A percentile compares a stretch with the other conserved stretches of the same genome.
Evolutionary conservation across 441 rosid genomes (phyloP).

Genomic region (Geranium incanum): DNA sequence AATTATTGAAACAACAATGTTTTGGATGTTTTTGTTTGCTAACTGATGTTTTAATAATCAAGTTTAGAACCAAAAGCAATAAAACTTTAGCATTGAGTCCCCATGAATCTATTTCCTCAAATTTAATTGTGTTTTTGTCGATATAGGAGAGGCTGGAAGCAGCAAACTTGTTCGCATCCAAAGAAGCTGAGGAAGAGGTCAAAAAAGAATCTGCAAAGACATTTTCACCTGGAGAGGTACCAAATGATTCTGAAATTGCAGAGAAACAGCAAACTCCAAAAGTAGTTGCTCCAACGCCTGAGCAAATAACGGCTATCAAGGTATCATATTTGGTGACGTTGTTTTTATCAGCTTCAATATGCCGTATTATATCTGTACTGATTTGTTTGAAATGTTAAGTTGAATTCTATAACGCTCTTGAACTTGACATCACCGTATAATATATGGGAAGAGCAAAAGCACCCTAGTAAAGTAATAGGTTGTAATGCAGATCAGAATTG

Average conservation of each 20-base stretch:
- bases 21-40: too few relatives aligned
- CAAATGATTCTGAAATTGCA: constrained; percentile 22
- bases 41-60: too few relatives aligned
- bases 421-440: too few relatives aligned
- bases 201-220: constrained; percentile 52
- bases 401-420: too few relatives aligned
- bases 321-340: constrained; percentile 30
- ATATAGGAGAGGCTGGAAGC: constrained; percentile 89
- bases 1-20: too few relatives aligned
- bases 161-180: constrained; percentile 63
- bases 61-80: background rate
- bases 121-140: constrained; percentile 13
- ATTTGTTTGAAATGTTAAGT: too few relatives aligned
- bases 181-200: constrained; percentile 81
- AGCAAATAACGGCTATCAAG: constrained; percentile 91
- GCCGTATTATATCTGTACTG: too few relatives aligned
- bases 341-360: background rate
- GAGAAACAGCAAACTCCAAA: constrained; percentile 54
- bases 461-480: background rate
- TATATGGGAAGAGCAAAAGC: too few relatives aligned
- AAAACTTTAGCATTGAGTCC: background rate
- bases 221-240: constrained; percentile 48
- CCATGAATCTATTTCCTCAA: too few relatives aligned
- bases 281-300: constrained; percentile 84
- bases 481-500: background rate